Evolutionary conservation across 2,329 filamentous ascomycete species (phyloP).

Genomic region (Dothistroma septosporum): DNA sequence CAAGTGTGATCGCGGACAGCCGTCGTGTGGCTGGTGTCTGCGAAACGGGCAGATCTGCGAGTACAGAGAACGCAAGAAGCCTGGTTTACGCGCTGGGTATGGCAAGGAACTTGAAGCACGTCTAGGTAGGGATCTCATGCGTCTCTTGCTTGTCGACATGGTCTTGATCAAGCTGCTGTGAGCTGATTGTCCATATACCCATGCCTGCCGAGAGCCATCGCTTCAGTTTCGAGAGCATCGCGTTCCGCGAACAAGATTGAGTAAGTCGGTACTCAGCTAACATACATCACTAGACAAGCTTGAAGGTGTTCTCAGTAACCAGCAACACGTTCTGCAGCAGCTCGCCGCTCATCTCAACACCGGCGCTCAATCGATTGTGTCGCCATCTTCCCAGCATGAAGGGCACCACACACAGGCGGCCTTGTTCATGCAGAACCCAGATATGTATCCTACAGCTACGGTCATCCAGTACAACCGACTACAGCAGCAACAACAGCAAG

Average conservation of each 20-base stretch:
- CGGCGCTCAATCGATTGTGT: slow-evolving; percentile 11
- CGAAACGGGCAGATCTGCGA: slow-evolving; percentile 64
- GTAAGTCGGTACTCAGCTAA: background rate
- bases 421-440: slow-evolving; percentile 45
- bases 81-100: slow-evolving; percentile 53
- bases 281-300: slow-evolving; percentile 40
- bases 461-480: slow-evolving; percentile 24
- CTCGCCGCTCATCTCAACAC: slow-evolving; percentile 32
- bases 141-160: background rate
- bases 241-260: background rate
- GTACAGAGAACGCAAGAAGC: slow-evolving; percentile 68
- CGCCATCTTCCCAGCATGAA: slow-evolving; percentile 37
- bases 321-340: slow-evolving; percentile 46
- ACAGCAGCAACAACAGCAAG: slow-evolving; percentile 11
- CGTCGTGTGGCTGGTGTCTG: slow-evolving; percentile 69
- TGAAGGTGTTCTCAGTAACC: slow-evolving; percentile 42
- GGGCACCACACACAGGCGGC: slow-evolving; percentile 42
- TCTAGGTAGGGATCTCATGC: slow-evolving; percentile 41
- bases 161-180: background rate
- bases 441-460: slow-evolving; percentile 33
- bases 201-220: background rate
- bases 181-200: background rate
- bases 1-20: slow-evolving; percentile 72
- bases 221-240: no score
- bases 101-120: slow-evolving; percentile 57